Conservation (phyloP, 169 alveolate species). For the Cyclospora cayetanensis region DNA sequence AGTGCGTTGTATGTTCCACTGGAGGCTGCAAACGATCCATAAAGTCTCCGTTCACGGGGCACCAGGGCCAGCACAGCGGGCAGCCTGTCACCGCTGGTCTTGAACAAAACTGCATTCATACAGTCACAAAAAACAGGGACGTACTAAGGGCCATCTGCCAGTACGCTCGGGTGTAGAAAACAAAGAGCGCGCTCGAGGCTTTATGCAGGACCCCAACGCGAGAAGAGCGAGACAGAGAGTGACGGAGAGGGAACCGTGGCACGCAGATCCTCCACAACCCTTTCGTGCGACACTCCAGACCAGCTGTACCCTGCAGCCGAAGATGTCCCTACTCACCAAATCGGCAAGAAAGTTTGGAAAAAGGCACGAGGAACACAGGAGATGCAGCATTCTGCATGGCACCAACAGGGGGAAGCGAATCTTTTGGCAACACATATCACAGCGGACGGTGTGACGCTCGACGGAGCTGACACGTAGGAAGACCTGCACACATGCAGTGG, state of each 20-base stretch:
- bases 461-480: slow-evolving; percentile 22
- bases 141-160: too few relatives aligned
- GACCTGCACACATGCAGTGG: background rate
- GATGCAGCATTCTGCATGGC: slow-evolving; percentile 56
- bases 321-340: background rate
- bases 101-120: slow-evolving; percentile 4
- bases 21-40: slow-evolving; percentile 71
- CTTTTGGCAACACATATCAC: slow-evolving; percentile 62
- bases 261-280: too few relatives aligned
- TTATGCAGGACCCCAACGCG: too few relatives aligned
- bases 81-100: slow-evolving; percentile 60
- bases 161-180: too few relatives aligned
- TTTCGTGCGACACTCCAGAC: too few relatives aligned
- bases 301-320: too few relatives aligned
- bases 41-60: slow-evolving; percentile 58
- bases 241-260: too few relatives aligned
- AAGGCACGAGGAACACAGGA: slow-evolving; percentile 61
- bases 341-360: slow-evolving; percentile 39
- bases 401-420: slow-evolving; percentile 66
- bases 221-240: too few relatives aligned
- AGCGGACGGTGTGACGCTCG: slow-evolving; percentile 18
- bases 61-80: slow-evolving; percentile 63
- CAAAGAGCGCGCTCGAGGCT: too few relatives aligned
- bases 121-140: background rate
- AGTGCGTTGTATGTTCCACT: slow-evolving; percentile 65